Evolutionary conservation across 1,284 basidiomycete species (phyloP).

Genomic region (Boletus austroedulis): DNA sequence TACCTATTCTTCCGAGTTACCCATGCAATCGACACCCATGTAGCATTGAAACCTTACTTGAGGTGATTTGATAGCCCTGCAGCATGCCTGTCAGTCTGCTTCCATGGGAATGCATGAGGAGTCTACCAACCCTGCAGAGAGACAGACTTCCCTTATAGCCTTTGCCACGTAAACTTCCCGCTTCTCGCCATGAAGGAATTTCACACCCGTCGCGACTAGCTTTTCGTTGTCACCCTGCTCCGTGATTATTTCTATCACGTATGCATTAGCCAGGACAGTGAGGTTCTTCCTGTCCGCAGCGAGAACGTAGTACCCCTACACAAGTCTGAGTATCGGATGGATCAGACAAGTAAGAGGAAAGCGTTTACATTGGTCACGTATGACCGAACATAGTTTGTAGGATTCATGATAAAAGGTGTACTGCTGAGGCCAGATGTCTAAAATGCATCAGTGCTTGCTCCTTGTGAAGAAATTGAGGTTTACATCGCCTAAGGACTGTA

Average conservation of each 20-base stretch:
- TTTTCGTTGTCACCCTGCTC: neutral
- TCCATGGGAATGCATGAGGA: neutral
- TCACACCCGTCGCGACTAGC: neutral
- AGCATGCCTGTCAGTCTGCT: neutral
- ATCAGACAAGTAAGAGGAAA: neutral
- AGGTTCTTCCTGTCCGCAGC: conserved; percentile 2
- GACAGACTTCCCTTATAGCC: neutral
- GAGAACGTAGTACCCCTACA: neutral
- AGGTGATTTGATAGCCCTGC: neutral
- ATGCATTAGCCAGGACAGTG: neutral
- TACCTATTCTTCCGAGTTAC: neutral
- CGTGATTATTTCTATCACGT: conserved; percentile 1
- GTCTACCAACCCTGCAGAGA: neutral
- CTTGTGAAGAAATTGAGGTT: neutral
- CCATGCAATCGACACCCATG: neutral
- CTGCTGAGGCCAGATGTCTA: neutral
- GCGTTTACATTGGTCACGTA: neutral
- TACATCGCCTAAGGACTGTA: conserved; percentile 1
- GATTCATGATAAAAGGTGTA: neutral
- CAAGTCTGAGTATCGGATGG: neutral
- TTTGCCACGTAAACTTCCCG: neutral
- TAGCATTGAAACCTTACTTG: neutral
- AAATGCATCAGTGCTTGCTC: neutral
- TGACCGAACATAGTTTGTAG: neutral
- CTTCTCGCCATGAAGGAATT: neutral